phyloP scores from a whole-genome alignment of 768 basidiomycete species.

The Mycena latifolia region DNA sequence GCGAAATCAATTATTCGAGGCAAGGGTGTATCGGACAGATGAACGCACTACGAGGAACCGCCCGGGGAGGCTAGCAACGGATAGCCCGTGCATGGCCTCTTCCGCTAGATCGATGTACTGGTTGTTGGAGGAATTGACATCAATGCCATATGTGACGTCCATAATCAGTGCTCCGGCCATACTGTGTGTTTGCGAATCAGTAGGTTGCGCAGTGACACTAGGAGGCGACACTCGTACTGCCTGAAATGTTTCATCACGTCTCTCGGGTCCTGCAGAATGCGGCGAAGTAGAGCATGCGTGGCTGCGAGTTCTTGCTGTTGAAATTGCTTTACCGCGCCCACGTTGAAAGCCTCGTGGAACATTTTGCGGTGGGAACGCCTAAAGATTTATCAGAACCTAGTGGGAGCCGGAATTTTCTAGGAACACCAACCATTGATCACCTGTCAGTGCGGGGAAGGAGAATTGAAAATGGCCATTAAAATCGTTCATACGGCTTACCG shows the following conservation, averaged over 20 bases:
- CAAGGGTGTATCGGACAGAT: background rate
- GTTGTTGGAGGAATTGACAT: slow-evolving; percentile 38
- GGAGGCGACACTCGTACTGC: slow-evolving; percentile 33
- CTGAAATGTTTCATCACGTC: slow-evolving; percentile 44
- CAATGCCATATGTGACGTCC: slow-evolving; percentile 43
- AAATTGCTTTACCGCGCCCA: slow-evolving; percentile 34
- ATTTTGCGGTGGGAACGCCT: slow-evolving; percentile 44
- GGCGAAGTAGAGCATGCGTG: slow-evolving; percentile 39
- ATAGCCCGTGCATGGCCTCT: slow-evolving; percentile 39
- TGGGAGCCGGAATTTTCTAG: slow-evolving; percentile 38
- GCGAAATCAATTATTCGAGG: too few species aligned
- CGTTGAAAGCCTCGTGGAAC: slow-evolving; percentile 42
- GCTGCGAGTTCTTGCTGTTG: slow-evolving; percentile 38
- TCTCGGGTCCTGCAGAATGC: slow-evolving; percentile 39
- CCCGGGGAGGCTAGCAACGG: slow-evolving; percentile 41
- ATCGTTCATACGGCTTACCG: background rate
- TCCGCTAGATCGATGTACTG: slow-evolving; percentile 43
- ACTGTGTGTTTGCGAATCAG: slow-evolving; percentile 35
- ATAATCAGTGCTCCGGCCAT: slow-evolving; percentile 41
- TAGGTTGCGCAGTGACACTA: slow-evolving; percentile 22
- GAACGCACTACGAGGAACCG: background rate
- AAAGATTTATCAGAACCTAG: background rate
- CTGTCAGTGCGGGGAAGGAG: too few species aligned
- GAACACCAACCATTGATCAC: slow-evolving; percentile 29
- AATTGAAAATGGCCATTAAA: too few species aligned